phyloP scores from a whole-genome alignment of 129 eudicot species.

The Flaveria linearis region DNA sequence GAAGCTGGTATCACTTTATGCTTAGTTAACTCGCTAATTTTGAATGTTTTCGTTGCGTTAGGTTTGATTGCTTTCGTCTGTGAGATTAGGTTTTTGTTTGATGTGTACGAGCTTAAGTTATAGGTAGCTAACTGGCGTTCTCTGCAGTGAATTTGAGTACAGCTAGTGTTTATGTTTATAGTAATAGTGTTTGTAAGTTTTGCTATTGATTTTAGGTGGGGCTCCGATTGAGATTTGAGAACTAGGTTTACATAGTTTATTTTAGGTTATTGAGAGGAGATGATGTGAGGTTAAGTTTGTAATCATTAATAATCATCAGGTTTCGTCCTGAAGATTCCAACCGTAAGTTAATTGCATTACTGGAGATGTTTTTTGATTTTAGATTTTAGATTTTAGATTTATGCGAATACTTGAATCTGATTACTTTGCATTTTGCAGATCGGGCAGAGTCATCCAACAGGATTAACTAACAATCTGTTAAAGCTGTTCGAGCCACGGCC shows the following conservation, averaged over 20 bases:
- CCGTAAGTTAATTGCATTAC: neutral
- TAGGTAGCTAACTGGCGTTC: neutral
- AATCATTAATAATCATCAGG: neutral
- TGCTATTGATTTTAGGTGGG: neutral
- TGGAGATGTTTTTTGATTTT: neutral
- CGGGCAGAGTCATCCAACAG: slow-evolving; percentile 99
- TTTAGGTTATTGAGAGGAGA: neutral
- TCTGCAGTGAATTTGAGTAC: slow-evolving; percentile 15
- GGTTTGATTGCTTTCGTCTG: slow-evolving; percentile 13
- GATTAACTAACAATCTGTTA: slow-evolving; percentile 73
- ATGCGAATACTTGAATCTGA: slow-evolving; percentile 17
- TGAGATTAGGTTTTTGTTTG: neutral
- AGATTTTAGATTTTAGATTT: neutral
- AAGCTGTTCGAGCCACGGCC: slow-evolving; percentile 96
- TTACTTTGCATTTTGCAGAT: slow-evolving; percentile 51
- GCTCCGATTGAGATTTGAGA: slow-evolving; percentile 3
- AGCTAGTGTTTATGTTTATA: slow-evolving; percentile 7
- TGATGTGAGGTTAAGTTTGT: neutral
- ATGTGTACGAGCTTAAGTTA: slow-evolving; percentile 1
- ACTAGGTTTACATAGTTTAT: neutral
- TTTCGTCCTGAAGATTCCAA: neutral
- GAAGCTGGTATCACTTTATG: slow-evolving; percentile 55
- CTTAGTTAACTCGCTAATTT: neutral
- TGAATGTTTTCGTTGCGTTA: slow-evolving; percentile 7
- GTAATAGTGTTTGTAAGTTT: neutral